phyloP scores from a whole-genome alignment of 139 green algal species.

The Diplosphaera chodatii region DNA sequence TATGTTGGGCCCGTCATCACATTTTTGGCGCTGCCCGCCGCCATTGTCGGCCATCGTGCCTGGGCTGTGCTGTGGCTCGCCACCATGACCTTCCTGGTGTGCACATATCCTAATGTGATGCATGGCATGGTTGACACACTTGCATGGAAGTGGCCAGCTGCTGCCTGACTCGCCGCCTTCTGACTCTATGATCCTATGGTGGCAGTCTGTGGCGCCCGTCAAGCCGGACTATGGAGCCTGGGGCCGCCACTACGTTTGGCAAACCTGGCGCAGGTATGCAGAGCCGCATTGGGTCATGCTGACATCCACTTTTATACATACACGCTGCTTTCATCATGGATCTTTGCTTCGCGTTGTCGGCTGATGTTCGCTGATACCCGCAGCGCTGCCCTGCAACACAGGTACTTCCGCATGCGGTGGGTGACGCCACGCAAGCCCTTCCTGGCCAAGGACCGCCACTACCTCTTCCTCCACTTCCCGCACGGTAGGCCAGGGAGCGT shows the following conservation, averaged over 20 bases:
- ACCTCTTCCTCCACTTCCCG: conserved; percentile 18
- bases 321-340: neutral
- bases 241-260: neutral
- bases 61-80: neutral
- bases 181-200: too few species aligned
- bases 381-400: neutral
- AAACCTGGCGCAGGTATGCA: neutral
- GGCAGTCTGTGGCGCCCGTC: neutral
- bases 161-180: too few species aligned
- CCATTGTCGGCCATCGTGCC: neutral
- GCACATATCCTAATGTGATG: too few species aligned
- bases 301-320: too few species aligned
- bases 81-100: neutral
- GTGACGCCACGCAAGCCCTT: conserved; percentile 14
- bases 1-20: neutral
- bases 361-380: neutral
- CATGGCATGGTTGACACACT: too few species aligned
- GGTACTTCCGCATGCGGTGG: conserved; percentile 10
- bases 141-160: too few species aligned
- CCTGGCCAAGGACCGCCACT: neutral
- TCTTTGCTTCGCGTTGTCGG: too few species aligned
- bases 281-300: too few species aligned
- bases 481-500: neutral
- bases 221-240: neutral
- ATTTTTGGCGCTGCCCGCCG: neutral